These are phyloP conservation scores for Byssochlamys sp. DNA, from an alignment of 2,329 filamentous ascomycete species.

Conservation along the genomic window DNA sequence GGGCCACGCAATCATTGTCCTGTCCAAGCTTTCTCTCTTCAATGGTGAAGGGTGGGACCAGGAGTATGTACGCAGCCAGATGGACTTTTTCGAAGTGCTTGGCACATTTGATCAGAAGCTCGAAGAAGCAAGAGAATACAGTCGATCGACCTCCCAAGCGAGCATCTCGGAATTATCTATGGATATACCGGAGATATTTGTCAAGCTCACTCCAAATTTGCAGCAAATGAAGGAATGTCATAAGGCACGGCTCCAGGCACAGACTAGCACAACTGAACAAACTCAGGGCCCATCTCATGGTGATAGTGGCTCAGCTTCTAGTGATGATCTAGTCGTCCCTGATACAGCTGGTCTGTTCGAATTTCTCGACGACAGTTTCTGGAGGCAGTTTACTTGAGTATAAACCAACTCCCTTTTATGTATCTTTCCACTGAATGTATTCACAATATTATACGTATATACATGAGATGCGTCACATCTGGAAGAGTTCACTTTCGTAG, in stretches of 20 bases:
- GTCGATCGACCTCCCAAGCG: neutral
- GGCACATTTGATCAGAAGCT: conserved; percentile 11
- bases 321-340: neutral
- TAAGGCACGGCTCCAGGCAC: neutral
- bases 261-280: neutral
- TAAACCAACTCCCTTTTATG: neutral
- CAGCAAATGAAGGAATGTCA: neutral
- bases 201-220: neutral
- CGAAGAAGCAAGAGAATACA: conserved; percentile 9
- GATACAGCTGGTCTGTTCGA: neutral
- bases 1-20: conserved; percentile 32
- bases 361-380: neutral
- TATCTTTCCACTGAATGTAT: neutral
- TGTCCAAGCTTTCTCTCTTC: conserved; percentile 18
- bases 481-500: too few relatives aligned
- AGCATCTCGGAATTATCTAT: neutral
- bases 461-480: neutral
- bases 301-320: neutral
- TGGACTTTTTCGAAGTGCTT: conserved; percentile 13
- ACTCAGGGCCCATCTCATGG: neutral
- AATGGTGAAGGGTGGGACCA: conserved; percentile 17
- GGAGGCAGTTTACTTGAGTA: neutral
- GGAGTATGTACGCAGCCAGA: conserved; percentile 10
- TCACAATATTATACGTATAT: neutral
- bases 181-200: neutral